Evolutionary conservation across 192 early-diverging fungal species (phyloP), one percentile per base, ranked within the genome.

Genomic region (Blastocladiella britannica): DNA sequence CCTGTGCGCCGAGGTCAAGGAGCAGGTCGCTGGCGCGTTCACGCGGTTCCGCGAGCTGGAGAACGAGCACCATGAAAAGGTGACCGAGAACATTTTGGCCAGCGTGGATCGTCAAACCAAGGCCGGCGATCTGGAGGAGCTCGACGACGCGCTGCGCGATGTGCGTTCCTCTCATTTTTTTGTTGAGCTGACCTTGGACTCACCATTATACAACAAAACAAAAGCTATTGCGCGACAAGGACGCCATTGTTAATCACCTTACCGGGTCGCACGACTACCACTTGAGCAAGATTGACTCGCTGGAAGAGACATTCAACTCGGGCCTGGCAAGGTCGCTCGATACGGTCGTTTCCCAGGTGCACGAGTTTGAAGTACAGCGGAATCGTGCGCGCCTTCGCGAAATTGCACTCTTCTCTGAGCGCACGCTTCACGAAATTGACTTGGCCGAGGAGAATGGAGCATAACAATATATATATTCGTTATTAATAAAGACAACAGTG

Each of bases 221-320:
- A n/a, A n/a, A 78, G 76, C 67, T 78, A 51, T 63, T 78, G 58
- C 66, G 66, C 55, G 79, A 81, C 64, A 81, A 78, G 56, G 79
- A 81, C 54, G 61, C 62, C 4, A 60, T 81, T 22, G 63, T 74
- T 28, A 81, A 81, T 59, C 70, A 69, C 31, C 65, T 81, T 52
- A 78, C 76, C 55, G 65, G 68, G 25, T 73, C 79, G 24, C 79
- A 81, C 62, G 79, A 81, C 62, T 75, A 72, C 53, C 62, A 71
- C 22, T 20, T 62, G 51, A 9, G 24, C 27, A 62, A 60, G 24
- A 43, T 62, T 9, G 51, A 52, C 26, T 25, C 31, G 22, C 65
- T 79, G 68, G 79, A 81, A 57, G 79, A 81, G 51, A 28, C 53
- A 1, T 57, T 81, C 1, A 64, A 70, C n/a, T 65, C 74, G 24